Evolutionary conservation across 305 asterid species (phyloP).

Genomic region (Monarda citriodora): DNA sequence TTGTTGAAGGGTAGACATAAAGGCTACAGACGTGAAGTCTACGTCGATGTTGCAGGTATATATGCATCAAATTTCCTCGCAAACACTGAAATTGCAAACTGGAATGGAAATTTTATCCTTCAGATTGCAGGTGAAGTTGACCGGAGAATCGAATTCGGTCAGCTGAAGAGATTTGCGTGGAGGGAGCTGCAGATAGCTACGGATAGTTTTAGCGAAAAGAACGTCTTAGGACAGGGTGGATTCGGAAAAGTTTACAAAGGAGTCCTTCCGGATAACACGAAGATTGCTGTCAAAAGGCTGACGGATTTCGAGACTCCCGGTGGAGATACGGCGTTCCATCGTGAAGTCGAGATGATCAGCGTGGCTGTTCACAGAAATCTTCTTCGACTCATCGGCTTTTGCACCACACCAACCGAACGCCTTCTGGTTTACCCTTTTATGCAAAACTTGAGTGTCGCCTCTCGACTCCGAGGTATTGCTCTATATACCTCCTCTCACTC

Average conservation of each 20-base stretch:
- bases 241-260: constrained; percentile 98
- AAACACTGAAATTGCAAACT: constrained; percentile 6
- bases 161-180: constrained; percentile 94
- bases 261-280: constrained; percentile 74
- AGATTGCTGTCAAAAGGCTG: constrained; percentile 92
- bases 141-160: constrained; percentile 89
- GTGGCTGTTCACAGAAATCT: constrained; percentile 98
- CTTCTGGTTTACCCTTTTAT: constrained; percentile 93
- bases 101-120: not conserved
- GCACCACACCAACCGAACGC: constrained; percentile 98
- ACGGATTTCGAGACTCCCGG: constrained; percentile 93
- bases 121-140: constrained; percentile 81
- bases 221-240: constrained; percentile 96
- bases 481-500: not conserved
- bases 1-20: constrained; percentile 54
- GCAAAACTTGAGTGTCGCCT: constrained; percentile 96
- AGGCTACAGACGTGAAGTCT: constrained; percentile 69
- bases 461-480: constrained; percentile 88
- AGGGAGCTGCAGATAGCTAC: constrained; percentile 95
- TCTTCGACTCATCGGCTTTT: constrained; percentile 82
- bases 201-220: constrained; percentile 83
- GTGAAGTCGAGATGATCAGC: constrained; percentile 99
- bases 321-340: constrained; percentile 93
- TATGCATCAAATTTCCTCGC: not conserved
- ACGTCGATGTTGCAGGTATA: constrained; percentile 92